These are phyloP conservation scores for Iris macrosiphon DNA, from an alignment of 106 monocot genomes.

Conservation along the genomic window DNA sequence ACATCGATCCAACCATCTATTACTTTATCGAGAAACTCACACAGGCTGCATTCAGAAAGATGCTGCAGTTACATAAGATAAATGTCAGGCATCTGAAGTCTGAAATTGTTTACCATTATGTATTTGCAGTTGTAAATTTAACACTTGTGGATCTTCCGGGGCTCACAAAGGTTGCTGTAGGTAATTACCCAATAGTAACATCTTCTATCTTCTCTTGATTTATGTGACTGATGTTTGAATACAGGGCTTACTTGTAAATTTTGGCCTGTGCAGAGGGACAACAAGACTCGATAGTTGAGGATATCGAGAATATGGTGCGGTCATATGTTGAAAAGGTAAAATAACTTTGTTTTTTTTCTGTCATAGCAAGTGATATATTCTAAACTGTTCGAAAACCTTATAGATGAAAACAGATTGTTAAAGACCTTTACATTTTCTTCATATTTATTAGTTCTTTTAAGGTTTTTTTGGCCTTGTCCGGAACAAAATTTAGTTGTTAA, in stretches of 20 bases:
- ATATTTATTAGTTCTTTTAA: not conserved
- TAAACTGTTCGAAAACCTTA: no score
- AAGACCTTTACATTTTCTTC: not conserved
- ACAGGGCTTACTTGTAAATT: not conserved
- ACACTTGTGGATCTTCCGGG: constrained; percentile 98
- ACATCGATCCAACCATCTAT: no score
- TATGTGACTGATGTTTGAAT: not conserved
- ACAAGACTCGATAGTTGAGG: constrained; percentile 82
- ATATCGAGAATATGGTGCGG: constrained; percentile 98
- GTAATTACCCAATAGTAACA: constrained; percentile 20
- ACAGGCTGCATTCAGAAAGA: no score
- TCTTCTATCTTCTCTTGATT: not conserved
- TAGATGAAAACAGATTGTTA: not conserved
- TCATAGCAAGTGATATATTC: not conserved
- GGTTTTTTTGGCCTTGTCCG: no score
- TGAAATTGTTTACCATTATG: not conserved
- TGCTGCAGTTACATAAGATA: no score
- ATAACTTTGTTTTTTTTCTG: not conserved
- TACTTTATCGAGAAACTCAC: no score
- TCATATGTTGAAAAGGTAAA: constrained; percentile 95
- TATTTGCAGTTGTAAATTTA: constrained; percentile 82
- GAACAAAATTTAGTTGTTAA: no score
- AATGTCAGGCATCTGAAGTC: no score
- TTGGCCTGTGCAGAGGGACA: constrained; percentile 64
- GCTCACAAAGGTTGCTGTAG: constrained; percentile 97